Evolutionary conservation across 2,329 filamentous ascomycete genomes (phyloP), one percentile per base, ranked within the genome.

Genomic region (Monosporascus sp.): DNA sequence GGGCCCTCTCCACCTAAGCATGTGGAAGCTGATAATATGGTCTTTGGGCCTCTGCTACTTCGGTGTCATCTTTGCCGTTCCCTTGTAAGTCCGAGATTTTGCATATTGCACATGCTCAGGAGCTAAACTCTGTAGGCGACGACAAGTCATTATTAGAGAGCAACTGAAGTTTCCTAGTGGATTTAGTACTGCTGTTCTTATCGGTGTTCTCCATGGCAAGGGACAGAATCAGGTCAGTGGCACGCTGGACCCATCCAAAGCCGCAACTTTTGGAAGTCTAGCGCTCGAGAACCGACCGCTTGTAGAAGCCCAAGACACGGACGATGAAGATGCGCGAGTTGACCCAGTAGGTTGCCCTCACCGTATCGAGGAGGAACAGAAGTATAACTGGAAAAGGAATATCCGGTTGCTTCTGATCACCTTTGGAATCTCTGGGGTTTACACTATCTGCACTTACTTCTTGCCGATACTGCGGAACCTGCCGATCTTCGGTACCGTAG

Each of bases 61-160:
- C 67, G 94, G 94, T 0, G 94, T 97, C 1, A 87, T 97, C 1
- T 97, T 99, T 73, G 94, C 92, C 0, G 93, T 99, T 15, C 94
- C 94, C 1, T 67, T 97, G 77, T 80, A 68, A 71, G 74, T 60
- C 17, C 52, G 25, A 50, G 9, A n/a, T 9, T 24, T 43, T 24
- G 7, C 5, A 8, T 18, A 18, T 41, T 11, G 20, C 11, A 22
- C 18, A 37, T 20, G n/a, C 17, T 39, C 14, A 25, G 31, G 7
- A 11, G n/a, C 14, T 7, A 50, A 41, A 27, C 24, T 37, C 17
- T 11, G 6, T 48, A 82, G 79, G 51, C 81, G 94, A 47, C 88
- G 85, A 52, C 90, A 99, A 72, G 92, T 97, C 51, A 95, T 99
- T 55, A 90, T 99, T 52, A 76, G 88, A 53, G 94, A 99, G 73